These are phyloP conservation scores for Aethionema arabicum DNA, from an alignment of 345 rosid species.

Conservation along the genomic window DNA sequence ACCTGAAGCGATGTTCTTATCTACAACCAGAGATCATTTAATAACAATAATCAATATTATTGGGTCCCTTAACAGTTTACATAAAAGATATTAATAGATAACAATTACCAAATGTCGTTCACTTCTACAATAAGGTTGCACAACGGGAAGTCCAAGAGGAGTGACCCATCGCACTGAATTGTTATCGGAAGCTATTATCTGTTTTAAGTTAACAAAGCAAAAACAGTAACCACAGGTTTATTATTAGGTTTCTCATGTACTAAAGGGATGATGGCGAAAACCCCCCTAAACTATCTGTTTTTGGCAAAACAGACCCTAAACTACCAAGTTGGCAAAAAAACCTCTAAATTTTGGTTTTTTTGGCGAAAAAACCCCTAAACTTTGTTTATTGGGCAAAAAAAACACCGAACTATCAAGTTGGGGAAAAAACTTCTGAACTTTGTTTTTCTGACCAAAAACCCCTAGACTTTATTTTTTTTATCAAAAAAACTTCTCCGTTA, in stretches of 20 bases:
- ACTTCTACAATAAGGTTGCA: conserved; percentile 85
- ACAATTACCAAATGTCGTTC: conserved; percentile 76
- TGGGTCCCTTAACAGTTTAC: conserved; percentile 1
- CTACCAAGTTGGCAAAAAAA: too few species aligned
- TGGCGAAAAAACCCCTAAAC: too few species aligned
- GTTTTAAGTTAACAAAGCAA: conserved; percentile 17
- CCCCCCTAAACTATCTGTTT: too few species aligned
- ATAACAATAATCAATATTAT: conserved; percentile 4
- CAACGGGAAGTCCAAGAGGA: conserved; percentile 95
- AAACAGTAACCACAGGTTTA: background rate
- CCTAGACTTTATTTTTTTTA: too few species aligned
- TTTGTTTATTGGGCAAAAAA: too few species aligned
- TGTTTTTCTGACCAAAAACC: too few species aligned
- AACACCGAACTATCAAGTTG: too few species aligned
- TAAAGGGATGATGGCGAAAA: too few species aligned
- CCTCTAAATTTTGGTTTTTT: too few species aligned
- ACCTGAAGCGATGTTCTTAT: conserved; percentile 89
- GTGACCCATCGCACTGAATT: conserved; percentile 91
- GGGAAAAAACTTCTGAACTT: too few species aligned
- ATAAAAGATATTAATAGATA: conserved; percentile 14
- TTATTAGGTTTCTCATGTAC: conserved; percentile 5
- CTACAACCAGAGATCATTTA: conserved; percentile 48
- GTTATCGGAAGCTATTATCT: conserved; percentile 83
- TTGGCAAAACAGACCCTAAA: too few species aligned
- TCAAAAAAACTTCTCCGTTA: too few species aligned